A percentile compares a stretch with the other conserved stretches of the same genome.
phyloP scores from a whole-genome alignment of 495 filamentous ascomycete genomes.

The Viridothelium virens region DNA sequence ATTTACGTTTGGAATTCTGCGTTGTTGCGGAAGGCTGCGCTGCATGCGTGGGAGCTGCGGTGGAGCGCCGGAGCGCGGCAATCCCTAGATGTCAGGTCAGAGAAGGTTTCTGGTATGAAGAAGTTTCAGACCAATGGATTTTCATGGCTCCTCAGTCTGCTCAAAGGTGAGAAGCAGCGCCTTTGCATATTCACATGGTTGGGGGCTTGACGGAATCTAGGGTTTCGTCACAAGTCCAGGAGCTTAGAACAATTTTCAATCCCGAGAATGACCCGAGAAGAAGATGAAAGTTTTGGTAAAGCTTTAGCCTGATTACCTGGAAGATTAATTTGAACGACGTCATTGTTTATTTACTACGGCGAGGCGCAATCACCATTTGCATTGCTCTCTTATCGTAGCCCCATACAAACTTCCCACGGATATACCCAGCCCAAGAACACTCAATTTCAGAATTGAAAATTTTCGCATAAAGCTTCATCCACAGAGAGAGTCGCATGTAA shows the following conservation, averaged over 20 bases:
- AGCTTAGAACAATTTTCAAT: neutral
- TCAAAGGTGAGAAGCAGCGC: conserved; percentile 51
- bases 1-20: conserved; percentile 68
- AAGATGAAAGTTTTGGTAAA: no score
- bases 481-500: no score
- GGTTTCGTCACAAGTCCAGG: conserved; percentile 43
- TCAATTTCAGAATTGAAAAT: no score
- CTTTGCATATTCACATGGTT: conserved; percentile 5
- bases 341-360: no score
- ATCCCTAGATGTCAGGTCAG: conserved; percentile 48
- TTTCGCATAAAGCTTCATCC: no score
- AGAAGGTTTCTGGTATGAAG: neutral
- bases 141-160: conserved; percentile 62
- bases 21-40: conserved; percentile 72
- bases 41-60: conserved; percentile 70
- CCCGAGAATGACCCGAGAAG: no score
- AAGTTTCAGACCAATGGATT: conserved; percentile 66
- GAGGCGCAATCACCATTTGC: no score
- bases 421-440: no score
- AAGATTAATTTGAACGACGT: no score
- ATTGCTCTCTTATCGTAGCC: no score
- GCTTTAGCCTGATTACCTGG: no score
- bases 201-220: conserved; percentile 25
- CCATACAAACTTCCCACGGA: no score
- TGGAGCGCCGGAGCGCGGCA: conserved; percentile 68